These are phyloP conservation scores for Cladosporium velox DNA, from an alignment of 2,329 filamentous ascomycete genomes.

Conservation along the genomic window DNA sequence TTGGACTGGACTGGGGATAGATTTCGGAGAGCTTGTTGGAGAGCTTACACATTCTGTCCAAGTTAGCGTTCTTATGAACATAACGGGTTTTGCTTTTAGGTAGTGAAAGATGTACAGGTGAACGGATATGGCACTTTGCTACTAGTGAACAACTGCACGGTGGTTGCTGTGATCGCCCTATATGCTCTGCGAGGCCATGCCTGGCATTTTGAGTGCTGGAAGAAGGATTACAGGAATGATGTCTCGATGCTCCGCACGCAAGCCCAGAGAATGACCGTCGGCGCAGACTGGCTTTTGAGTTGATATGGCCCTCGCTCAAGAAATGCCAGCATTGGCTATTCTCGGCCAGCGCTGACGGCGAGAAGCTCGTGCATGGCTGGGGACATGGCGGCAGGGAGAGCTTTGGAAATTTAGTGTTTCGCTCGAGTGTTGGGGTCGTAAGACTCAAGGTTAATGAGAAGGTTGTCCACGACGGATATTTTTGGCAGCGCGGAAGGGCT, in stretches of 20 bases:
- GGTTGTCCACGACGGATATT: not conserved
- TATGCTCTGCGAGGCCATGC: conserved; percentile 25
- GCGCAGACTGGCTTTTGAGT: conserved; percentile 28
- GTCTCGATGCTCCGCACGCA: conserved; percentile 32
- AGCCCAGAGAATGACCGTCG: conserved; percentile 29
- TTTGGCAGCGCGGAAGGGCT: not conserved
- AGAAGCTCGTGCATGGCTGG: not conserved
- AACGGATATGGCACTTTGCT: conserved; percentile 23
- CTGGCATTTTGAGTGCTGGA: conserved; percentile 19
- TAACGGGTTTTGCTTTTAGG: too few relatives aligned
- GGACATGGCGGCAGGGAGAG: conserved; percentile 21
- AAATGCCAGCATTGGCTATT: conserved; percentile 12
- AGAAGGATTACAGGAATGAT: conserved; percentile 29
- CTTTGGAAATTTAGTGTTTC: not conserved
- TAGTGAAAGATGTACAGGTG: too few relatives aligned
- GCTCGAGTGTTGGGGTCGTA: not conserved
- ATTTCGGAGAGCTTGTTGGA: too few relatives aligned
- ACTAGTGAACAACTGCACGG: conserved; percentile 22
- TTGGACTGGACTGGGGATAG: too few relatives aligned
- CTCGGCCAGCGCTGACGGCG: not conserved
- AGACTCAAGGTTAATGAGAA: not conserved
- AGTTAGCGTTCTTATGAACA: too few relatives aligned
- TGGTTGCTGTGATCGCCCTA: conserved; percentile 24
- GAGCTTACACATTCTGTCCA: too few relatives aligned
- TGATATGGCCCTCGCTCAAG: conserved; percentile 18